A percentile compares a stretch with the other conserved stretches of the same genome.
Evolutionary conservation across 2,329 filamentous ascomycete genomes (phyloP).

Genomic region (Sclerotinia glacialis): DNA sequence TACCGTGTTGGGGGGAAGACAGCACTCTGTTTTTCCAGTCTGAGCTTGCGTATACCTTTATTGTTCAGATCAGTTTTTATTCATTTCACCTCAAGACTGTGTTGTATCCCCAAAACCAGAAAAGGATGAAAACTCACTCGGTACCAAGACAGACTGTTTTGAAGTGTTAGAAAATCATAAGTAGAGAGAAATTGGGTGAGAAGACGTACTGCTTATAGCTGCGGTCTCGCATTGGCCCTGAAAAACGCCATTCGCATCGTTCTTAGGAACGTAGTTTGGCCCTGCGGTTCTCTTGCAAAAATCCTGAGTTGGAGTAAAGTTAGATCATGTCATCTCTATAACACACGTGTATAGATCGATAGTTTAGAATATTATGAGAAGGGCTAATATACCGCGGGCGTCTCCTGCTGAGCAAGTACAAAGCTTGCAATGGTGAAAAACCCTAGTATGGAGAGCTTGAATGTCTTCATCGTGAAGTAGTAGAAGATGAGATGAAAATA

Average conservation of each 20-base stretch:
- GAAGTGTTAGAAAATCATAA: not conserved
- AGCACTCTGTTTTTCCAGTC: not conserved
- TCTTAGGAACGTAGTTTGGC: constrained; percentile 8
- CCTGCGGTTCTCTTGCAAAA: constrained; percentile 17
- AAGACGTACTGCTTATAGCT: constrained; percentile 1
- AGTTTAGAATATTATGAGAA: not conserved
- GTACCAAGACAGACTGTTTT: constrained; percentile 12
- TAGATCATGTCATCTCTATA: not conserved
- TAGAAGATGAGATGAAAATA: not conserved
- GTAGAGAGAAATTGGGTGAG: not conserved
- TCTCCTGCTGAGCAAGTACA: constrained; percentile 7
- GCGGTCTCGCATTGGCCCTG: not conserved
- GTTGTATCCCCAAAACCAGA: not conserved
- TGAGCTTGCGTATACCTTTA: not conserved
- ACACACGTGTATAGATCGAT: not conserved
- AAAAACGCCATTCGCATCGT: constrained; percentile 4
- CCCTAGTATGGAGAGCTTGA: constrained; percentile 13
- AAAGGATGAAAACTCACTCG: not conserved
- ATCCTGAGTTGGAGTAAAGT: not conserved
- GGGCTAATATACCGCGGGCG: not conserved
- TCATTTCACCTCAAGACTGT: not conserved
- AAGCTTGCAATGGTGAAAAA: constrained; percentile 15
- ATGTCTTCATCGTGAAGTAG: constrained; percentile 1
- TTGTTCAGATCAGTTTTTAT: not conserved
- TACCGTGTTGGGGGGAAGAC: not conserved